These are phyloP conservation scores for Apiotrichum domesticum DNA, from an alignment of 1,284 basidiomycete species.

Conservation along the genomic window DNA sequence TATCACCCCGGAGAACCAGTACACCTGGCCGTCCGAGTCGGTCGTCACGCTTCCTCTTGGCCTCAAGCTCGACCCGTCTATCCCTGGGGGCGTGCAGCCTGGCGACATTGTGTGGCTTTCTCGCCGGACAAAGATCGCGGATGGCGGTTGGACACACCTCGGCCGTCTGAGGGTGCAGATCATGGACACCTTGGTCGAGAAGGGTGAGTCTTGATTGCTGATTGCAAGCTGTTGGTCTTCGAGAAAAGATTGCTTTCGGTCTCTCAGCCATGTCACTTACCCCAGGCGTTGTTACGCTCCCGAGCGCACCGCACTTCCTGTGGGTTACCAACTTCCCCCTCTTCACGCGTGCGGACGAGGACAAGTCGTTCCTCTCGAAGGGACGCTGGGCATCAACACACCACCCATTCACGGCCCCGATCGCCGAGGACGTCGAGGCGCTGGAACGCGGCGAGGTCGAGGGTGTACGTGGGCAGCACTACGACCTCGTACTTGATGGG, in stretches of 20 bases:
- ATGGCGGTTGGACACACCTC: conserved; percentile 77
- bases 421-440: conserved; percentile 72
- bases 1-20: conserved; percentile 37
- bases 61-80: conserved; percentile 28
- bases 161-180: conserved; percentile 64
- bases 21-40: conserved; percentile 37
- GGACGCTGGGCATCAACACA: conserved; percentile 87
- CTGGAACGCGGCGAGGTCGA: conserved; percentile 64
- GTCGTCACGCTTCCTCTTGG: conserved; percentile 35
- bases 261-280: neutral
- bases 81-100: conserved; percentile 40
- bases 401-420: conserved; percentile 95
- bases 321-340: conserved; percentile 96
- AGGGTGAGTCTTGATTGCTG: conserved; percentile 48
- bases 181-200: conserved; percentile 59
- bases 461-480: conserved; percentile 84
- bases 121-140: conserved; percentile 49
- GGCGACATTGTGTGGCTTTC: conserved; percentile 55
- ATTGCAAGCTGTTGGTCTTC: neutral
- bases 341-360: conserved; percentile 78
- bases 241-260: no score
- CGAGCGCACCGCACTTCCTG: conserved; percentile 67
- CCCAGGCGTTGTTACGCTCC: conserved; percentile 55
- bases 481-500: conserved; percentile 93
- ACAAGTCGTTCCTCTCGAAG: conserved; percentile 75